Evolutionary conservation across 1,139 yeast genomes (phyloP).

Genomic region (Nakaseomyces bracarensis): DNA sequence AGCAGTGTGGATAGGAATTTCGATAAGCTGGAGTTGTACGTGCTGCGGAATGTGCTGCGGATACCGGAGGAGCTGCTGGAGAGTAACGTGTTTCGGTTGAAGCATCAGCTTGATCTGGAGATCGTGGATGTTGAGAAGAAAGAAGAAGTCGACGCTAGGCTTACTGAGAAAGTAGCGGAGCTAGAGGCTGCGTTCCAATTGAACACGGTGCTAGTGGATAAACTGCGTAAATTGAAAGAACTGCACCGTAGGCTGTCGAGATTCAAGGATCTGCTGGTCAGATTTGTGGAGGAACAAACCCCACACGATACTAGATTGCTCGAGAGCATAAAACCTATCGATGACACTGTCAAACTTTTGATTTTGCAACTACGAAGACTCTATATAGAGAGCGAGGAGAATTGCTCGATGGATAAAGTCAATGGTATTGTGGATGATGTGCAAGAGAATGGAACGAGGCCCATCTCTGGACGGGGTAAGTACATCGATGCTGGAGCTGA

Average conservation of each 20-base stretch:
- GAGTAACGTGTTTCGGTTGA: conserved; percentile 58
- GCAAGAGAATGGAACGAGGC: not conserved
- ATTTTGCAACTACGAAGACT: conserved; percentile 22
- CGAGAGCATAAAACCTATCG: conserved; percentile 22
- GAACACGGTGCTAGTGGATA: conserved; percentile 10
- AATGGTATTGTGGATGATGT: conserved; percentile 9
- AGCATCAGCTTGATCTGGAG: conserved; percentile 56
- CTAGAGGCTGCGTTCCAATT: conserved; percentile 5
- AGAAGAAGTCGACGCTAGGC: conserved; percentile 7
- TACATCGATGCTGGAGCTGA: conserved; percentile 18
- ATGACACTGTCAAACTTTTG: conserved; percentile 25
- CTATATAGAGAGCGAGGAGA: conserved; percentile 24
- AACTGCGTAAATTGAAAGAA: conserved; percentile 17
- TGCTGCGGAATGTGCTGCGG: conserved; percentile 64
- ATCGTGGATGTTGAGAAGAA: conserved; percentile 12
- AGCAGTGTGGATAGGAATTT: conserved; percentile 74
- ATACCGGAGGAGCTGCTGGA: conserved; percentile 62
- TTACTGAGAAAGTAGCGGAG: conserved; percentile 6
- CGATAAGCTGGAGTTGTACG: conserved; percentile 79
- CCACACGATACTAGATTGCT: conserved; percentile 9
- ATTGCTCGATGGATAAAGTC: conserved; percentile 21
- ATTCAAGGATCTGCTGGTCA: conserved; percentile 12
- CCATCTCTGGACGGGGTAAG: conserved; percentile 11
- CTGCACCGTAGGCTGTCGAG: conserved; percentile 10
- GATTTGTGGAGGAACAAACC: conserved; percentile 7